These are phyloP conservation scores for Myxozyma lipomycoides DNA, from an alignment of 805 yeast genomes.

Conservation along the genomic window DNA sequence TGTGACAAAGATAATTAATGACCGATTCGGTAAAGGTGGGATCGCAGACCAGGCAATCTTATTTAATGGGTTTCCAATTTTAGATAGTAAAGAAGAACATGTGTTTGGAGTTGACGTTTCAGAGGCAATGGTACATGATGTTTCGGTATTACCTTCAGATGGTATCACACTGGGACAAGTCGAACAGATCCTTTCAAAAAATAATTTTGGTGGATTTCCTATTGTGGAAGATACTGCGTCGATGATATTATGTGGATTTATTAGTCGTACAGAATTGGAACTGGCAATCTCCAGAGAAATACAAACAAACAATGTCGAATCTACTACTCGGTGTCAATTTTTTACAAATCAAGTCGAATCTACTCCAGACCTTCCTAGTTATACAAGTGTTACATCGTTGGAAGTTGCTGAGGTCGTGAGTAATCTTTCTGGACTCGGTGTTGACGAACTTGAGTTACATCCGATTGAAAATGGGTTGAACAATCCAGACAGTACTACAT, in stretches of 20 bases:
- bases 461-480: neutral
- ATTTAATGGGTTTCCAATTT: slow-evolving; percentile 81
- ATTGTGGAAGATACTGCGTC: slow-evolving; percentile 35
- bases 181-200: slow-evolving; percentile 23
- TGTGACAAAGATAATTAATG: slow-evolving; percentile 74
- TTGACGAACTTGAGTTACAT: neutral
- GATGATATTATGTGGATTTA: slow-evolving; percentile 36
- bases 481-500: neutral
- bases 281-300: slow-evolving; percentile 24
- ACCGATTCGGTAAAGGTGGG: slow-evolving; percentile 74
- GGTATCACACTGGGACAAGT: slow-evolving; percentile 31
- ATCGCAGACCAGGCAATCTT: slow-evolving; percentile 93
- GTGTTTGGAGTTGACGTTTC: slow-evolving; percentile 49
- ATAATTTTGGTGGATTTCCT: slow-evolving; percentile 38
- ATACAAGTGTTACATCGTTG: neutral
- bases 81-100: slow-evolving; percentile 66
- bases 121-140: slow-evolving; percentile 58
- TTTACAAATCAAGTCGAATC: too few species aligned
- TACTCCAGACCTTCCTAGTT: slow-evolving; percentile 18
- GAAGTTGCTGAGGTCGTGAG: neutral
- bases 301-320: neutral
- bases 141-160: slow-evolving; percentile 20
- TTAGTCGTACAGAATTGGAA: slow-evolving; percentile 33
- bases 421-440: neutral
- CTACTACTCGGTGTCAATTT: slow-evolving; percentile 9